These are phyloP conservation scores for Tubosaeta sp. DNA, from an alignment of 768 basidiomycete species.

Conservation along the genomic window DNA sequence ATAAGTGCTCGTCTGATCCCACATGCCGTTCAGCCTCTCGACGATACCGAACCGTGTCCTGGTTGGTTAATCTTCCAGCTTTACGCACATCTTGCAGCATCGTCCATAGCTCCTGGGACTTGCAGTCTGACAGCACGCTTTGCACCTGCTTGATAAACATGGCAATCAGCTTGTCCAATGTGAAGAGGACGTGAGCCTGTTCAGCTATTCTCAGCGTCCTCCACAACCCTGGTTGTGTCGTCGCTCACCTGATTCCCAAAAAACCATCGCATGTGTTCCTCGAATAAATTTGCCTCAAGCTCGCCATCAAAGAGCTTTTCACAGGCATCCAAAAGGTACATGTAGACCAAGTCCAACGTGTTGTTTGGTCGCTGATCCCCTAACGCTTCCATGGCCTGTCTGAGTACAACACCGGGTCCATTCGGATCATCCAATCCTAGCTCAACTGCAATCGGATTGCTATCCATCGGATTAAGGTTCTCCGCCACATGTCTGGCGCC, in stretches of 20 bases:
- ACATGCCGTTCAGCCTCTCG: slow-evolving; percentile 75
- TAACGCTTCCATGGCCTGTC: slow-evolving; percentile 60
- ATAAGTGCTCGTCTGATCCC: slow-evolving; percentile 71
- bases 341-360: slow-evolving; percentile 70
- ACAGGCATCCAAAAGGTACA: slow-evolving; percentile 83
- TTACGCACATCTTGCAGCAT: slow-evolving; percentile 64
- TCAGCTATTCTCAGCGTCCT: slow-evolving; percentile 24
- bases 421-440: slow-evolving; percentile 84
- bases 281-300: slow-evolving; percentile 86
- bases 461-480: slow-evolving; percentile 60
- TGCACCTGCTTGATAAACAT: slow-evolving; percentile 95
- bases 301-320: slow-evolving; percentile 94
- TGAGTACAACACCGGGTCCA: slow-evolving; percentile 61
- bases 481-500: slow-evolving; percentile 65
- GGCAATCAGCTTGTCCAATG: slow-evolving; percentile 87
- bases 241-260: slow-evolving; percentile 75
- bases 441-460: slow-evolving; percentile 78
- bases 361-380: slow-evolving; percentile 45
- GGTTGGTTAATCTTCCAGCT: slow-evolving; percentile 48
- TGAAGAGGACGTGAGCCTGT: slow-evolving; percentile 89
- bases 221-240: neutral
- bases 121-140: slow-evolving; percentile 76
- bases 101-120: slow-evolving; percentile 81
- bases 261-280: slow-evolving; percentile 94
- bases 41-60: slow-evolving; percentile 73